Percentiles rank a stretch among this genome's conserved stretches.
Evolutionary conservation across 2,329 filamentous ascomycete species (phyloP).

Genomic region (Penicillium sp.): DNA sequence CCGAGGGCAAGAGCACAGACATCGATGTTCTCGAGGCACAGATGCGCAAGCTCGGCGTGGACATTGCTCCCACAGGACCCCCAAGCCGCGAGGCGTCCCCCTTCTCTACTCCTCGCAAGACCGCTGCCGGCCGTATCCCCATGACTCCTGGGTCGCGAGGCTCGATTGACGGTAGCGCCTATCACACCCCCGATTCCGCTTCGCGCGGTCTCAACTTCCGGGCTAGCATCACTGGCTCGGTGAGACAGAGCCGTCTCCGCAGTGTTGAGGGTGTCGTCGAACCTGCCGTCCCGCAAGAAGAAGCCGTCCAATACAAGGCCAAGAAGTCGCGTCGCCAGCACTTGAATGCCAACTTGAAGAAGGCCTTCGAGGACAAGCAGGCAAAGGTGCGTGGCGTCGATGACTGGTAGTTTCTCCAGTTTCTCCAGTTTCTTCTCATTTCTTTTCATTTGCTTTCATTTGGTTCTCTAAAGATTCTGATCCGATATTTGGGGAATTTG

Average conservation of each 20-base stretch:
- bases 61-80: slow-evolving; percentile 19
- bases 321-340: slow-evolving; percentile 32
- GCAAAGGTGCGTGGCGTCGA: slow-evolving; percentile 28
- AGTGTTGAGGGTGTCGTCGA: slow-evolving; percentile 24
- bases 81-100: slow-evolving; percentile 33
- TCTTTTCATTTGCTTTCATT: not conserved
- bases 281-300: slow-evolving; percentile 22
- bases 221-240: slow-evolving; percentile 30
- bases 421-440: not conserved
- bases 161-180: slow-evolving; percentile 32
- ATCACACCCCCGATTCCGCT: slow-evolving; percentile 37
- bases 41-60: slow-evolving; percentile 62
- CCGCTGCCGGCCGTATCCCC: slow-evolving; percentile 22
- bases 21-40: slow-evolving; percentile 83
- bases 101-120: slow-evolving; percentile 32
- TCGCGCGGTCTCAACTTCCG: slow-evolving; percentile 28
- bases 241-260: slow-evolving; percentile 27
- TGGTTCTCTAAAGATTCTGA: not conserved
- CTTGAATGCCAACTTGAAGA: slow-evolving; percentile 30
- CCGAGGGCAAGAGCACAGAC: slow-evolving; percentile 81
- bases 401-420: slow-evolving; percentile 20
- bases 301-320: slow-evolving; percentile 29
- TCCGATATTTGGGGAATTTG: not conserved
- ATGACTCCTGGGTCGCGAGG: slow-evolving; percentile 33
- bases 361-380: slow-evolving; percentile 29